Percentiles rank a stretch among this genome's conserved stretches.
These are phyloP conservation scores for Stephania yunnanensis DNA, from an alignment of 164 flowering plant species.

Conservation along the genomic window DNA sequence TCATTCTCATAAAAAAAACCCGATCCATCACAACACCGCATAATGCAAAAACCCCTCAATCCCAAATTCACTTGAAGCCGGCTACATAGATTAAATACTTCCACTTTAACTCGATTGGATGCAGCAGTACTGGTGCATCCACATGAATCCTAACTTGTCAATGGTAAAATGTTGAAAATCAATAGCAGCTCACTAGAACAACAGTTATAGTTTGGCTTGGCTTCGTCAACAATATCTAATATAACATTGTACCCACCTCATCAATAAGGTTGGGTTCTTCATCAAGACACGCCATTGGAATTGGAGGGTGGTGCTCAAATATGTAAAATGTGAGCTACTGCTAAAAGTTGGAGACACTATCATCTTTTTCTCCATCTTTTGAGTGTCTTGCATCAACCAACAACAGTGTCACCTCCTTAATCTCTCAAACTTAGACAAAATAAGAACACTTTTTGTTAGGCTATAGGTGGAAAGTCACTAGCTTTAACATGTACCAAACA, in stretches of 20 bases:
- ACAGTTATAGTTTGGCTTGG: background rate
- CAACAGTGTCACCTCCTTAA: background rate
- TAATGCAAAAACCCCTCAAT: too few species aligned
- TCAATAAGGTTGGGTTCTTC: background rate
- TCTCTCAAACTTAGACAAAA: constrained; percentile 9
- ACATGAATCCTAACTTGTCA: background rate
- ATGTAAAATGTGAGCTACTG: constrained; percentile 11
- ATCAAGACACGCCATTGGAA: constrained; percentile 3
- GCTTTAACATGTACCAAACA: constrained; percentile 26
- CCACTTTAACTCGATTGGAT: background rate
- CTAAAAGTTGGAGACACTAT: constrained; percentile 8
- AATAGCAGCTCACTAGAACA: background rate
- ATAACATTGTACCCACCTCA: background rate
- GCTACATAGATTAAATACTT: too few species aligned
- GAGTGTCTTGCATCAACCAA: constrained; percentile 14
- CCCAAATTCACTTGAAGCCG: too few species aligned
- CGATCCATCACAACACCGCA: too few species aligned
- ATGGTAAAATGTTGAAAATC: background rate
- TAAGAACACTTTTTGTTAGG: constrained; percentile 11
- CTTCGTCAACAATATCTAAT: background rate
- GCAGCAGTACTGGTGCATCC: background rate
- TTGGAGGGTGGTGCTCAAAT: background rate
- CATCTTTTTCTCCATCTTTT: background rate
- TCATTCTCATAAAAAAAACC: too few species aligned
- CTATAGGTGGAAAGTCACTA: constrained; percentile 13